Evolutionary conservation across 805 yeast species (phyloP), one percentile per base, ranked within the genome.

Genomic region (Yamadazyma scolyti): DNA sequence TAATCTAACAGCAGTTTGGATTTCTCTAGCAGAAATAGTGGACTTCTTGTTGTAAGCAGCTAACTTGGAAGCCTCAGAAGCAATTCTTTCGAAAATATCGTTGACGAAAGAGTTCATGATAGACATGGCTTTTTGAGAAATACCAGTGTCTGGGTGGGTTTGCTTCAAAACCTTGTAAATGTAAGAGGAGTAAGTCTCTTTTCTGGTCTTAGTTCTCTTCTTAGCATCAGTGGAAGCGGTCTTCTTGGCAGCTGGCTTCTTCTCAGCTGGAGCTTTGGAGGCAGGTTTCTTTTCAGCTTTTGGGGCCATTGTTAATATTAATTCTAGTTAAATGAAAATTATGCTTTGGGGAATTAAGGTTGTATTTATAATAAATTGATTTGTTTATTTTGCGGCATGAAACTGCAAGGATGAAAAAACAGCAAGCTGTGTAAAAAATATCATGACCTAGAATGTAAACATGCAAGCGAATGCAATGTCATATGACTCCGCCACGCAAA

Each of bases 121-220:
- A 48, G 96, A 87, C 96, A 90, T 90, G 47, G 97, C 96, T 66
- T 87, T 85, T 73, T 88, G 95, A 54, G 97, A 89, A 65, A 90
- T 90, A 86, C 97, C 97, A 44, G 97, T 90, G 68, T 90, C 97
- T 68, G 97, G 97, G 73, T 90, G 97, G 44, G 97, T 89, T 78
- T 90, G 97, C 73, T 89, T 89, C 65, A 90, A 82, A 50, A 89
- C 97, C 73, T 90, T 90, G 93, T 89, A 90, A 65, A 90, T 90
- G 74, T 90, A 90, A 44, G 97, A 88, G 47, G 96, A 87, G 77
- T 88, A 90, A 47, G 97, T 87, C 75, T 90, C 97, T 83, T 87
- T 88, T 81, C 97, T 87, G 55, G 89, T 71, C 82, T 88, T 89
- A 51, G 86, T 61, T 77, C 95, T 87, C 83, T 84, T 89, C 79